Conservation (phyloP, 164 flowering plant genomes). For the Saururus chinensis region DNA sequence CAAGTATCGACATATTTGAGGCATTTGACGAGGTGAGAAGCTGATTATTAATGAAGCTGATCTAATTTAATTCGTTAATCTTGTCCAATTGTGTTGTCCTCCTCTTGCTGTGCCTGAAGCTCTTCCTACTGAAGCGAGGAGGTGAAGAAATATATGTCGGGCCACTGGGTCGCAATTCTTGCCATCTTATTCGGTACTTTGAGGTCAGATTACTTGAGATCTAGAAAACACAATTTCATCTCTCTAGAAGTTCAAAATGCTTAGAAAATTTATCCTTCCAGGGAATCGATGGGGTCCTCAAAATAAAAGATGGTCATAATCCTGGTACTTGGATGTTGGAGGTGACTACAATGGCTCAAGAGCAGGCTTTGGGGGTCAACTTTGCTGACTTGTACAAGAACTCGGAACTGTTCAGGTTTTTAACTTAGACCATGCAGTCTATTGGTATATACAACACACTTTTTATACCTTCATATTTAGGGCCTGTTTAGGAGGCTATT, state of each 20-base stretch:
- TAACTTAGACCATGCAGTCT: not conserved
- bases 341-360: conserved; percentile 19
- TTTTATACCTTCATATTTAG: too few relatives aligned
- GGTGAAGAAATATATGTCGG: conserved; percentile 56
- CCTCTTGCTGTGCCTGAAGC: conserved; percentile 18
- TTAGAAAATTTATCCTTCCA: conserved; percentile 3
- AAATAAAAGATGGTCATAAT: conserved; percentile 21
- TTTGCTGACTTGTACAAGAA: conserved; percentile 18
- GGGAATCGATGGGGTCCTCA: conserved; percentile 21
- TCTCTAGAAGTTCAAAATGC: not conserved
- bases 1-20: conserved; percentile 51
- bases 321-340: conserved; percentile 35
- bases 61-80: not conserved
- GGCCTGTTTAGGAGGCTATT: too few relatives aligned
- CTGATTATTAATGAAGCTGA: too few relatives aligned
- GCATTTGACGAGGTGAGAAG: conserved; percentile 41
- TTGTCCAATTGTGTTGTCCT: not conserved
- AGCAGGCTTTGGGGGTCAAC: conserved; percentile 17
- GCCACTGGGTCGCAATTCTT: conserved; percentile 37
- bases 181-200: conserved; percentile 39
- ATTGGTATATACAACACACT: too few relatives aligned
- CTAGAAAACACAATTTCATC: not conserved
- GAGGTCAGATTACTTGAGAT: conserved; percentile 27
- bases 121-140: conserved; percentile 46
- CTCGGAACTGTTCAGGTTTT: conserved; percentile 13